These are phyloP conservation scores for Lavandula angustifolia DNA, from an alignment of 257 asterid genomes.

Conservation along the genomic window DNA sequence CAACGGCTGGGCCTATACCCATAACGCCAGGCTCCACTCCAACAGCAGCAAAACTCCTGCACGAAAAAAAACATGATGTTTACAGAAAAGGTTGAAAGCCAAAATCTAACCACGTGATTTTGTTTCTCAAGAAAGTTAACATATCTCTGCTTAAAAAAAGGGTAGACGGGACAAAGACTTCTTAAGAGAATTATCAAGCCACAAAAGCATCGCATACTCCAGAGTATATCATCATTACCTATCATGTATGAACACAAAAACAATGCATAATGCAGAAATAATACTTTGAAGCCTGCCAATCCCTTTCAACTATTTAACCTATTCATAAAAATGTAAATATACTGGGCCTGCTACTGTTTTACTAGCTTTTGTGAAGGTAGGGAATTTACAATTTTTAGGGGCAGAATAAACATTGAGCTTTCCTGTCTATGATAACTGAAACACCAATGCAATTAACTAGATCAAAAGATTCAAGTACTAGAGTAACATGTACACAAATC, in stretches of 20 bases:
- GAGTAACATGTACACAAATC: not conserved
- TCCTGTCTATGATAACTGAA: not conserved
- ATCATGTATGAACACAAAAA: not conserved
- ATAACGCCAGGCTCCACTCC: slow-evolving; percentile 98
- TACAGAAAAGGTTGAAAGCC: not conserved
- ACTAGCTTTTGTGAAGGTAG: not conserved
- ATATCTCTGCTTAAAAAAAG: not conserved
- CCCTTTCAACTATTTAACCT: not conserved
- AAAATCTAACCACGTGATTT: not conserved
- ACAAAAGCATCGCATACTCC: no score
- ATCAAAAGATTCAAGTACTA: not conserved
- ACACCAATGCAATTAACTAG: not conserved
- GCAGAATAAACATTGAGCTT: not conserved
- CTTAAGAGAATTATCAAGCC: not conserved
- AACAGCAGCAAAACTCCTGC: slow-evolving; percentile 85
- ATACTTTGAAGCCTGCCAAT: not conserved
- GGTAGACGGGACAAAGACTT: not conserved
- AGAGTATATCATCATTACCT: not conserved
- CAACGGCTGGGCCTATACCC: slow-evolving; percentile 95
- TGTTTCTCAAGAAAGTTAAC: not conserved
- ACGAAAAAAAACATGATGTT: slow-evolving; percentile 10
- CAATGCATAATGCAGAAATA: not conserved
- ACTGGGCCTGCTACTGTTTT: not conserved
- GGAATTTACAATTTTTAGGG: not conserved
- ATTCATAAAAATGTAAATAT: not conserved